Evolutionary conservation across 2,329 filamentous ascomycete genomes (phyloP), one percentile per base, ranked within the genome.

Genomic region (Allantophomopsis cytisporea): DNA sequence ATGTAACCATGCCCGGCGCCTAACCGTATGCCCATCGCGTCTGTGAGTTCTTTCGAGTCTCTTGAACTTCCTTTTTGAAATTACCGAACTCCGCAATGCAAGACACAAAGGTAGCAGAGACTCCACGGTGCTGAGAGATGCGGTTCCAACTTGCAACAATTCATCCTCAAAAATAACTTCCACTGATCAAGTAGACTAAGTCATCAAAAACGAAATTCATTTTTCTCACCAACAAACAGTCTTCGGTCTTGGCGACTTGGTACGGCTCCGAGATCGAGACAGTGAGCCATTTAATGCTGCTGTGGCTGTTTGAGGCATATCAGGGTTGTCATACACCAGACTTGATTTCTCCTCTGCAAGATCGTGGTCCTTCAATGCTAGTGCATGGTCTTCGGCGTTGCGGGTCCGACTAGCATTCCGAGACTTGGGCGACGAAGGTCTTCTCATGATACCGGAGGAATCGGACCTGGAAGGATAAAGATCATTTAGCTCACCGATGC

Each of bases 281-380:
- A 28, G 7, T 10, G 32, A 41, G 3, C 37, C 28, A 14, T 48
- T 39, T 10, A 40, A 43, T 7, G 35, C 34, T 12, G 33, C 36
- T 10, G 46, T 43, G 2, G 43, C 42, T 1, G 47, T 43, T 14
- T 43, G 38, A 12, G 41, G 42, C 14, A 31, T 31, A 38, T 8
- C 6, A 7, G 36, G 23, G 8, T 31, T 20, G 11, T 30, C 23
- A 14, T 14, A 15, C 4, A 4, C 2, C 23, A 38, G n/a, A 5
- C 4, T 20, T 16, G 23, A 16, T 6, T 15, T n/a, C 5, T 31
- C 36, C 2, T 38, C 12, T 14, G 20, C 36, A 14, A 30, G 13
- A 18, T 42, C 16, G 18, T 42, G 37, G 4, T 37, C 28, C 10
- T 36, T 15, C 18, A 40, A 16, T 12, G 17, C 32, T 23, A 17